These are phyloP conservation scores for Gryganskiella cystojenkinii DNA, from an alignment of 192 early-diverging fungal genomes.

Conservation along the genomic window DNA sequence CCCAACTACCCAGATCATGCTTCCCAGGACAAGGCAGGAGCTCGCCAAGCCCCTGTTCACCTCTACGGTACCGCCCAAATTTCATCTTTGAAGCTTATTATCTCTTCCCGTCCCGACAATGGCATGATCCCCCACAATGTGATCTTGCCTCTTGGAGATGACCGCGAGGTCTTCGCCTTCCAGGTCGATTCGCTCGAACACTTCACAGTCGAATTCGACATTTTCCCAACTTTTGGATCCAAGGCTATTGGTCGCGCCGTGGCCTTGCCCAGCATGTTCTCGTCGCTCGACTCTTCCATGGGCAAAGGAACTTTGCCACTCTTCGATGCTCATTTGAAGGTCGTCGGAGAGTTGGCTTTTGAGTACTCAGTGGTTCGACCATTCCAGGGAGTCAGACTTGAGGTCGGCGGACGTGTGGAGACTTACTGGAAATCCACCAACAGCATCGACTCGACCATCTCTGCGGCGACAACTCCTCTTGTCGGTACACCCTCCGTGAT, in stretches of 20 bases:
- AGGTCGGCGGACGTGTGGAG: conserved; percentile 96
- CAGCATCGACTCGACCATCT: conserved; percentile 61
- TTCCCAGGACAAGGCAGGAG: conserved; percentile 14
- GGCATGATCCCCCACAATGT: conserved; percentile 92
- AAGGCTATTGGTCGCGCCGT: conserved; percentile 91
- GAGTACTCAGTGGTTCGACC: conserved; percentile 86
- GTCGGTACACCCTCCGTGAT: conserved; percentile 28
- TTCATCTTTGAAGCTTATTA: conserved; percentile 88
- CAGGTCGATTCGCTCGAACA: conserved; percentile 79
- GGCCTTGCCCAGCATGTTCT: conserved; percentile 79
- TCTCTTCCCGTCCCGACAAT: conserved; percentile 87
- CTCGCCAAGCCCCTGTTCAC: conserved; percentile 62
- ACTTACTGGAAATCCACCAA: conserved; percentile 99
- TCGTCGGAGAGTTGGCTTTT: conserved; percentile 92
- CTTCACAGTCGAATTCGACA: conserved; percentile 92
- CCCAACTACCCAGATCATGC: conserved; percentile 47
- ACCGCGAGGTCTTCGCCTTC: conserved; percentile 85
- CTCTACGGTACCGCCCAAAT: conserved; percentile 71
- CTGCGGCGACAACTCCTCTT: conserved; percentile 36
- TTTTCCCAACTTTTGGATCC: conserved; percentile 97
- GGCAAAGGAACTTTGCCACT: conserved; percentile 72
- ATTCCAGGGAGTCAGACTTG: conserved; percentile 87
- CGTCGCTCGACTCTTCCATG: conserved; percentile 47
- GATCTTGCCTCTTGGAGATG: conserved; percentile 89
- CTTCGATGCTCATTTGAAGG: conserved; percentile 90